These are phyloP conservation scores for Dryas drummondii DNA, from an alignment of 306 rosid genomes.

Conservation along the genomic window DNA sequence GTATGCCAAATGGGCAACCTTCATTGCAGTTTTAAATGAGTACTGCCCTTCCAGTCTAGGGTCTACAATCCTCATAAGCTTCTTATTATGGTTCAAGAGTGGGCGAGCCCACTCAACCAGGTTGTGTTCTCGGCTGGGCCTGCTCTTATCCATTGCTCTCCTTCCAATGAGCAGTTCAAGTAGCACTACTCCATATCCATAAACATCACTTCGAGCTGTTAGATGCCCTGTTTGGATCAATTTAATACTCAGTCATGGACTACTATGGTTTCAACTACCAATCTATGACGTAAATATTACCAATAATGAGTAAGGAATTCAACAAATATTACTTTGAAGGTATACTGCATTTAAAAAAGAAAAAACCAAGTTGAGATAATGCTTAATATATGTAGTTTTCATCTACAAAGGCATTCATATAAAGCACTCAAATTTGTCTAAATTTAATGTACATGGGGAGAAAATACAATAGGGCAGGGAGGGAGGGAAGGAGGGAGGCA, in stretches of 20 bases:
- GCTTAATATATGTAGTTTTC: background rate
- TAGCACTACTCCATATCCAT: conserved; percentile 90
- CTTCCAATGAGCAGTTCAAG: conserved; percentile 91
- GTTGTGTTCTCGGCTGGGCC: conserved; percentile 90
- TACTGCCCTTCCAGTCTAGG: conserved; percentile 87
- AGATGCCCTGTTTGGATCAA: conserved; percentile 70
- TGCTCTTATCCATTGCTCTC: conserved; percentile 86
- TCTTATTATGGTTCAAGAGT: conserved; percentile 72
- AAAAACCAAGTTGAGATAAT: background rate
- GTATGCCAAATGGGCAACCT: conserved; percentile 72
- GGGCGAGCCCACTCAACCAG: conserved; percentile 96
- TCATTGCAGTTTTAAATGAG: conserved; percentile 55
- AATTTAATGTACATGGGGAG: background rate
- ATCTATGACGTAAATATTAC: background rate
- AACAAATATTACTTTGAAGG: background rate
- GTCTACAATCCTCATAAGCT: conserved; percentile 67
- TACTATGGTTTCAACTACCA: conserved; percentile 4
- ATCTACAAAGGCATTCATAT: background rate
- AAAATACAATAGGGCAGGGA: background rate
- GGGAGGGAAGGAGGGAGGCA: background rate
- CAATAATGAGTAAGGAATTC: conserved; percentile 8
- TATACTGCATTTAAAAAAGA: background rate
- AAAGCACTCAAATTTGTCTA: background rate
- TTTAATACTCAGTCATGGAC: conserved; percentile 21
- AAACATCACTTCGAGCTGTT: conserved; percentile 90